phyloP scores from a whole-genome alignment of 2,329 filamentous ascomycete genomes.

The Pyricularia sp. region DNA sequence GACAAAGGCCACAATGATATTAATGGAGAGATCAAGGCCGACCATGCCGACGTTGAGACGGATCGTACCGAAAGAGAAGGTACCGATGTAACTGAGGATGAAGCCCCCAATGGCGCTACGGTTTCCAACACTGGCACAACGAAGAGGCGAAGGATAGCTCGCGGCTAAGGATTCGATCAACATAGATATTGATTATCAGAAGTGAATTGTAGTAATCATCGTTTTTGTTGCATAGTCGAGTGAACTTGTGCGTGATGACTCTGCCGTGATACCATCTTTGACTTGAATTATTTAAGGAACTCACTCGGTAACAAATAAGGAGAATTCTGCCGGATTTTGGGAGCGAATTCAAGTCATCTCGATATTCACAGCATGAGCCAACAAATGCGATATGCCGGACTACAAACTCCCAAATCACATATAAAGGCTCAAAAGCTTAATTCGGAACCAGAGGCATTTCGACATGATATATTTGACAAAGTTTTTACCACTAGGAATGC shows the following conservation, averaged over 20 bases:
- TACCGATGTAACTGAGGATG: not conserved
- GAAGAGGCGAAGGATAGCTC: conserved; percentile 15
- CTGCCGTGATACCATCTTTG: too few relatives aligned
- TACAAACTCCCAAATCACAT: not conserved
- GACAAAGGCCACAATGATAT: conserved; percentile 7
- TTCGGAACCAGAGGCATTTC: not conserved
- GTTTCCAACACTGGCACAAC: conserved; percentile 10
- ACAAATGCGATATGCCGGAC: too few relatives aligned
- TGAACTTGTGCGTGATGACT: not conserved
- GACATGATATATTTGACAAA: not conserved
- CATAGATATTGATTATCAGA: not conserved
- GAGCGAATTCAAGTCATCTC: too few relatives aligned
- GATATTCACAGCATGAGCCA: too few relatives aligned
- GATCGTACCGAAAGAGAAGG: conserved; percentile 6
- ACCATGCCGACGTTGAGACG: conserved; percentile 2
- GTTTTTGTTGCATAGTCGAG: not conserved
- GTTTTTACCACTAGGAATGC: not conserved
- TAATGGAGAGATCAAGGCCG: conserved; percentile 7
- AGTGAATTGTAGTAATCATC: not conserved
- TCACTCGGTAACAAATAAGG: too few relatives aligned
- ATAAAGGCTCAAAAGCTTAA: too few relatives aligned
- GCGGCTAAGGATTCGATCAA: conserved; percentile 8
- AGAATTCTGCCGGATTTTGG: too few relatives aligned
- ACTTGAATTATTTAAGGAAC: too few relatives aligned
- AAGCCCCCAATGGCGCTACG: not conserved